Evolutionary conservation across 208 protist genomes (phyloP).

Genomic region (Acanthamoeba culbertsoni): DNA sequence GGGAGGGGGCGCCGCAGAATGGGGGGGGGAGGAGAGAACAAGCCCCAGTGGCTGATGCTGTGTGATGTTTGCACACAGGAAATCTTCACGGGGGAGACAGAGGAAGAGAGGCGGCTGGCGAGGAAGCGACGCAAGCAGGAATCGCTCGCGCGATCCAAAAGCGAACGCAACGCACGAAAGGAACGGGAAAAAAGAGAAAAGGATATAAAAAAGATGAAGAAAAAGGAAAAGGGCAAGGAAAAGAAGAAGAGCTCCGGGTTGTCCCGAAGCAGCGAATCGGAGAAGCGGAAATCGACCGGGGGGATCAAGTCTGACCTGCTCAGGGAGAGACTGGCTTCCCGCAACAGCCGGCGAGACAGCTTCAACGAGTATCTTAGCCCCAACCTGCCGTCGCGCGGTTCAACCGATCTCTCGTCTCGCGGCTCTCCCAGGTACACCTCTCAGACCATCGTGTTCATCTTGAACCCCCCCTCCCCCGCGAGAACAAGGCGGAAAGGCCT

Average conservation of each 20-base stretch:
- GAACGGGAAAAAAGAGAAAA: neutral
- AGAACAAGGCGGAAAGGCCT: too few species aligned
- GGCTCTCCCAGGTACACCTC: neutral
- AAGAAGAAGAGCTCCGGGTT: neutral
- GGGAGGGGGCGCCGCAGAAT: too few species aligned
- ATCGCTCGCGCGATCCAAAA: neutral
- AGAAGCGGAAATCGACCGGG: neutral
- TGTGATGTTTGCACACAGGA: neutral
- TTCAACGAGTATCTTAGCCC: neutral
- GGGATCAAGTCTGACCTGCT: neutral
- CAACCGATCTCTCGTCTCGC: neutral
- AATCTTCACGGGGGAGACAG: neutral
- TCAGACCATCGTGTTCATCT: too few species aligned
- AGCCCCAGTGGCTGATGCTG: too few species aligned
- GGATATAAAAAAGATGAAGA: neutral
- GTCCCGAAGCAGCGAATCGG: too few species aligned
- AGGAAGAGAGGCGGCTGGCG: neutral
- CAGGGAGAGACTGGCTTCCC: neutral
- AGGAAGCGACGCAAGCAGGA: neutral
- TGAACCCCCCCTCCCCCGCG: too few species aligned
- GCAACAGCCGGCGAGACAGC: neutral
- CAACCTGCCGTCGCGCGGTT: neutral
- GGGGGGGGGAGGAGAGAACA: too few species aligned
- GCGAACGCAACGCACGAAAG: neutral
- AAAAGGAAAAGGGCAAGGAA: neutral